These are phyloP conservation scores for Flaveria trinervia DNA, from an alignment of 129 eudicot species.

Conservation along the genomic window DNA sequence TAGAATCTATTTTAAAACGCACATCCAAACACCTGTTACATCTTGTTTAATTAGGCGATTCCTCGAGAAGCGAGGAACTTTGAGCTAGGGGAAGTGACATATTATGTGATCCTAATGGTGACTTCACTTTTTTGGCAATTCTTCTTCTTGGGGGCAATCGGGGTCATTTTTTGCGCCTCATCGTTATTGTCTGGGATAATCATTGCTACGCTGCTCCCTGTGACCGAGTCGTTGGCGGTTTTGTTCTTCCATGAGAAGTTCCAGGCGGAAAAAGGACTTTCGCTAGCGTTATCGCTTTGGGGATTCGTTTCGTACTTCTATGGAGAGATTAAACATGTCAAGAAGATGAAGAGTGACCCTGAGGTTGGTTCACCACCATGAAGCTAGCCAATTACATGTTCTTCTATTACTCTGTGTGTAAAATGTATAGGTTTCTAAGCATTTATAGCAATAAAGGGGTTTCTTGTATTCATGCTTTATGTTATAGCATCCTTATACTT, in stretches of 20 bases:
- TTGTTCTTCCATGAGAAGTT: slow-evolving; percentile 53
- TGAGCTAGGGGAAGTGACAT: slow-evolving; percentile 45
- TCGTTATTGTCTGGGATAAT: slow-evolving; percentile 55
- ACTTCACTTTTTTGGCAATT: slow-evolving; percentile 51
- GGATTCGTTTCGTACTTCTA: slow-evolving; percentile 54
- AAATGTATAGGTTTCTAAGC: neutral
- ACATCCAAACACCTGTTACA: neutral
- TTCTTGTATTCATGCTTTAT: neutral
- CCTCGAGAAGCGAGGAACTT: slow-evolving; percentile 41
- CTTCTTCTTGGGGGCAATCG: slow-evolving; percentile 55
- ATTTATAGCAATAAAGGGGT: neutral
- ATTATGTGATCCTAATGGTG: slow-evolving; percentile 29
- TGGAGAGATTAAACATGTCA: slow-evolving; percentile 38
- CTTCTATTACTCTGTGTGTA: neutral
- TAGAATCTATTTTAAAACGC: neutral
- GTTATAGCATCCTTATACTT: neutral
- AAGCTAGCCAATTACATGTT: slow-evolving; percentile 10
- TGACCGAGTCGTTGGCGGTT: slow-evolving; percentile 47
- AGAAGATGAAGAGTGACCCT: slow-evolving; percentile 19
- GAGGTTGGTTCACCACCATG: slow-evolving; percentile 16
- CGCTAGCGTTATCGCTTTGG: slow-evolving; percentile 52
- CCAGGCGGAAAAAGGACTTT: slow-evolving; percentile 46
- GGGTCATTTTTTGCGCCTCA: slow-evolving; percentile 46
- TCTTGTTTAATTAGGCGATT: slow-evolving; percentile 40
- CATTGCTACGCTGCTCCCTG: slow-evolving; percentile 45